These are phyloP conservation scores for Globisporangium radiosum DNA, from an alignment of 352 stramenopile genomes.

Conservation along the genomic window DNA sequence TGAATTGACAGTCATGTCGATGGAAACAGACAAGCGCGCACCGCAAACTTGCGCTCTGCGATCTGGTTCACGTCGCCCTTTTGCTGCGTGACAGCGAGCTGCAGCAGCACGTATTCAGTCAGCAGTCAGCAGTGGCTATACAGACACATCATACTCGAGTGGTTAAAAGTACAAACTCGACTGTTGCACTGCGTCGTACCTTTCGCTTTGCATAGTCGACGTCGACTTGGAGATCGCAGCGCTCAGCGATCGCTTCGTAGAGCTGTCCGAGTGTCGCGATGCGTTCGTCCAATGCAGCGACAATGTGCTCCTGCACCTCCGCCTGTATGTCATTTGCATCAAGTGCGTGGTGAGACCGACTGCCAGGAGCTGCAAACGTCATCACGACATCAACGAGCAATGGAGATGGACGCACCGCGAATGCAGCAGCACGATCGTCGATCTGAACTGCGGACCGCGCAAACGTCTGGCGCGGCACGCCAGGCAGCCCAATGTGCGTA, in stretches of 20 bases:
- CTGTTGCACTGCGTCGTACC: conserved; percentile 13
- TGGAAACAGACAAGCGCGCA: conserved; percentile 13
- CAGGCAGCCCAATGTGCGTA: conserved; percentile 3
- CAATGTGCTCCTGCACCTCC: conserved; percentile 28
- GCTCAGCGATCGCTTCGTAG: conserved; percentile 32
- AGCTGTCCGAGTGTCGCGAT: conserved; percentile 32
- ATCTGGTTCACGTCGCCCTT: conserved; percentile 55
- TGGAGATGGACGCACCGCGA: conserved; percentile 3
- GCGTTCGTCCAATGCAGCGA: conserved; percentile 33
- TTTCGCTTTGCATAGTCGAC: conserved; percentile 68
- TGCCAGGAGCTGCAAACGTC: too few species aligned
- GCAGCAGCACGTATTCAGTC: neutral
- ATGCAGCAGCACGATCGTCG: conserved; percentile 9
- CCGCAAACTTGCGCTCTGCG: conserved; percentile 44
- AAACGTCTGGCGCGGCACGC: conserved; percentile 8
- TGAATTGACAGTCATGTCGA: too few species aligned
- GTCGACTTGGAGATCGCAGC: conserved; percentile 47
- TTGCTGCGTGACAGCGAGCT: conserved; percentile 50
- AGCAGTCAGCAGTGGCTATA: too few species aligned
- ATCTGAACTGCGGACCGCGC: conserved; percentile 7
- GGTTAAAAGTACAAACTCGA: too few species aligned
- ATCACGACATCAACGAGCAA: neutral
- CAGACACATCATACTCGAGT: neutral
- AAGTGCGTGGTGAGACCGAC: neutral
- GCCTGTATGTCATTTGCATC: conserved; percentile 18